phyloP scores from a whole-genome alignment of 768 basidiomycete species.

The Dioszegia crocea region DNA sequence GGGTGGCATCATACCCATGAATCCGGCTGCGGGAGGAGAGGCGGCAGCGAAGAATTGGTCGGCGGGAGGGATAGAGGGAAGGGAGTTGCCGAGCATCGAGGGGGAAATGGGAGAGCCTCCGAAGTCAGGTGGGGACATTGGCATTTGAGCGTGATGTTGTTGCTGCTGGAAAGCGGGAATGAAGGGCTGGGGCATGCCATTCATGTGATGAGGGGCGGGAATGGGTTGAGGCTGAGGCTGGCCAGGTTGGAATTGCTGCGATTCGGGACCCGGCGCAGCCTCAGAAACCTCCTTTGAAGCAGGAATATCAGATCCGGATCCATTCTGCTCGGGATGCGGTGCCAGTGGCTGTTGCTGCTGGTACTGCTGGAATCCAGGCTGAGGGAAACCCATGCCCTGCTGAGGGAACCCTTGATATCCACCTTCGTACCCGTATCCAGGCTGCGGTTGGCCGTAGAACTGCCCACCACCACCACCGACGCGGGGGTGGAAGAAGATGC shows the following conservation, averaged over 20 bases:
- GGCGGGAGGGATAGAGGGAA: slow-evolving; percentile 37
- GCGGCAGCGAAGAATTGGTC: slow-evolving; percentile 41
- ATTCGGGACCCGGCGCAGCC: slow-evolving; percentile 7
- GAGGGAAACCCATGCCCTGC: neutral
- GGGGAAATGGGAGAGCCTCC: slow-evolving; percentile 38
- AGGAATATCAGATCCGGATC: no score
- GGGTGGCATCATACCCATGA: slow-evolving; percentile 1
- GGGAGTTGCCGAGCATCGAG: slow-evolving; percentile 31
- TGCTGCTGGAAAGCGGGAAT: slow-evolving; percentile 7
- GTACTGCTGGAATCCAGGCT: slow-evolving; percentile 2
- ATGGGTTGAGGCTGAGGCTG: neutral
- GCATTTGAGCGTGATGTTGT: neutral
- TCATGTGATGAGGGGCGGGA: neutral
- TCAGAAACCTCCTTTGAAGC: neutral
- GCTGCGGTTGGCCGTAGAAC: slow-evolving; percentile 15
- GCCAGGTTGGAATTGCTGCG: slow-evolving; percentile 2
- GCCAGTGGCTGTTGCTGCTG: neutral
- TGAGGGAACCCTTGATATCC: slow-evolving; percentile 21
- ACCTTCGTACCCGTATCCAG: slow-evolving; percentile 19
- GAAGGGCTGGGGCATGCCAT: slow-evolving; percentile 5
- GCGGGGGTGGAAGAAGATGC: slow-evolving; percentile 49
- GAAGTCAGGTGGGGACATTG: slow-evolving; percentile 27
- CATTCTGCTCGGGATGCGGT: neutral
- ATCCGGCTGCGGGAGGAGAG: slow-evolving; percentile 17
- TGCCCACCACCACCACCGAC: neutral